phyloP scores from a whole-genome alignment of 2,329 filamentous ascomycete genomes.

The Tolypocladium sp. region DNA sequence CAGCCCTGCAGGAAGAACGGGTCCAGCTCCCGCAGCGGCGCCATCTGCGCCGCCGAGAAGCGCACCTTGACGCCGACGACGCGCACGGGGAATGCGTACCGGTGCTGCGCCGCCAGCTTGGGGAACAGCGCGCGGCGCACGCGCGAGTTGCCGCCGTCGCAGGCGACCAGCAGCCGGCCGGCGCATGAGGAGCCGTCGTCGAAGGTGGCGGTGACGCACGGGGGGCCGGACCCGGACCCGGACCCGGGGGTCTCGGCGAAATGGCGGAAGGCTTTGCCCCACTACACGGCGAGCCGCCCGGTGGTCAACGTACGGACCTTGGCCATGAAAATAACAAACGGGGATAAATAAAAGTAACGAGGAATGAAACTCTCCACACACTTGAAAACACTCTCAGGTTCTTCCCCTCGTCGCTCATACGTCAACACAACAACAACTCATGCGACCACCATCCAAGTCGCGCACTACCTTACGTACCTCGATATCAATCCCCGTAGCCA shows the following conservation, averaged over 20 bases:
- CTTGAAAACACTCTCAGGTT: too few relatives aligned
- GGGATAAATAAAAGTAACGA: neutral
- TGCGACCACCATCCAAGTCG: neutral
- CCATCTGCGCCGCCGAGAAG: slow-evolving; percentile 29
- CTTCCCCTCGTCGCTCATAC: too few relatives aligned
- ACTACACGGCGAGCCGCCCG: slow-evolving; percentile 16
- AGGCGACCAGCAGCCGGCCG: slow-evolving; percentile 38
- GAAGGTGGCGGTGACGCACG: slow-evolving; percentile 31
- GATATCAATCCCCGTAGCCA: slow-evolving; percentile 36
- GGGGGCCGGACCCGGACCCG: slow-evolving; percentile 8
- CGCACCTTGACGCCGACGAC: slow-evolving; percentile 36
- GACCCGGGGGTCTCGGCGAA: slow-evolving; percentile 17
- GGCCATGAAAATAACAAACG: neutral
- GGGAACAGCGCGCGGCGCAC: slow-evolving; percentile 29
- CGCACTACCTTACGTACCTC: slow-evolving; percentile 21
- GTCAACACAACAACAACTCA: too few relatives aligned
- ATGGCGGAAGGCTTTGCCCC: slow-evolving; percentile 25
- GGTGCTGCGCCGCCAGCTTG: slow-evolving; percentile 7
- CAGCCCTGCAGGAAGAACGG: slow-evolving; percentile 46
- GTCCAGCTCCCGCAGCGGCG: slow-evolving; percentile 35
- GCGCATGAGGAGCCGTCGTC: slow-evolving; percentile 31
- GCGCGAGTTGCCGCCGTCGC: slow-evolving; percentile 39
- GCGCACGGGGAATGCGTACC: slow-evolving; percentile 35
- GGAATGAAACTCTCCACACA: too few relatives aligned
- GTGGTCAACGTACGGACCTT: neutral